Conservation (phyloP, 2,329 filamentous ascomycete species). For the Exophiala sp. region DNA sequence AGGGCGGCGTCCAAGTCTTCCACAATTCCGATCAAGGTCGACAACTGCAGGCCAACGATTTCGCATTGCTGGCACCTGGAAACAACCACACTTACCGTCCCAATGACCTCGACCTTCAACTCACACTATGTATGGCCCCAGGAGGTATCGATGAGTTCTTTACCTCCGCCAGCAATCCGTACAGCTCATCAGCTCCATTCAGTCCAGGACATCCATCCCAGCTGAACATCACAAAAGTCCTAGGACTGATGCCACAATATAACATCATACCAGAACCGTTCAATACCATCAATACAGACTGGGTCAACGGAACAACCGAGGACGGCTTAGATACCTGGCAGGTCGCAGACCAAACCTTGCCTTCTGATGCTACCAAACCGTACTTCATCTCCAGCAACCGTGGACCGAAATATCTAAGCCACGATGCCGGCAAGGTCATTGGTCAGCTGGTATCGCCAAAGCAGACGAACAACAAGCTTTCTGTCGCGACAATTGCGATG, state of each 20-base stretch:
- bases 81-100: constrained; percentile 25
- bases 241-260: constrained; percentile 19
- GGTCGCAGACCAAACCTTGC: constrained; percentile 15
- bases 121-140: constrained; percentile 17
- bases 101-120: constrained; percentile 21
- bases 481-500: constrained; percentile 19
- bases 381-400: constrained; percentile 25
- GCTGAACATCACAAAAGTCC: constrained; percentile 22
- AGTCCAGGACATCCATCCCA: constrained; percentile 15
- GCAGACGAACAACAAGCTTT: constrained; percentile 18
- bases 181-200: constrained; percentile 17
- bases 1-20: constrained; percentile 22
- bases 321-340: constrained; percentile 23
- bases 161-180: constrained; percentile 11
- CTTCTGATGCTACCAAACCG: constrained; percentile 9
- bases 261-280: constrained; percentile 17
- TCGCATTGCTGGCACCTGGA: constrained; percentile 20
- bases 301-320: constrained; percentile 20
- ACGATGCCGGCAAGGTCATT: constrained; percentile 10
- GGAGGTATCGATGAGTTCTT: constrained; percentile 23
- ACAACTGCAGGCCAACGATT: constrained; percentile 20
- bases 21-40: constrained; percentile 22
- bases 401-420: constrained; percentile 23
- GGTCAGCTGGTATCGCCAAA: constrained; percentile 16
- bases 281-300: constrained; percentile 22